These are phyloP conservation scores for Trichaptum fuscoviolaceum DNA, from an alignment of 768 basidiomycete species.

Conservation along the genomic window DNA sequence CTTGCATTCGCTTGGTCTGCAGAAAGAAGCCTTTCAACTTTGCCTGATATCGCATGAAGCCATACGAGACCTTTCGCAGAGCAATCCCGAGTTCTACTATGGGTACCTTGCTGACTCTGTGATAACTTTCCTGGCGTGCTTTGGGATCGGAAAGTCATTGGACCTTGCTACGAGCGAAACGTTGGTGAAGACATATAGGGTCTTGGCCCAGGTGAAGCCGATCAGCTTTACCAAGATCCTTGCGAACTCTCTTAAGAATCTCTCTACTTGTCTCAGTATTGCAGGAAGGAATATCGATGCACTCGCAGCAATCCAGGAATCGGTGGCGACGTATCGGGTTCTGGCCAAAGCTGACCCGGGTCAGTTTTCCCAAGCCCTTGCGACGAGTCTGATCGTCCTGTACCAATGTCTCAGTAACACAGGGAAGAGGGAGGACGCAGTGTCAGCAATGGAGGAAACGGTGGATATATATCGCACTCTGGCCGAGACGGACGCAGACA, in stretches of 20 bases:
- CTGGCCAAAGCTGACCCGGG: background rate
- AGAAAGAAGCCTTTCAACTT: background rate
- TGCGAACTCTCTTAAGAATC: conserved; percentile 8
- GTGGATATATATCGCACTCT: conserved; percentile 7
- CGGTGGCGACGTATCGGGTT: background rate
- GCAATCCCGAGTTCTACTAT: background rate
- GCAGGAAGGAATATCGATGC: conserved; percentile 2
- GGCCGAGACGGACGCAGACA: conserved; percentile 1
- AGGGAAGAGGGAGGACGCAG: conserved; percentile 8
- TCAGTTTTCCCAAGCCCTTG: conserved; percentile 1
- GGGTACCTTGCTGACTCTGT: background rate
- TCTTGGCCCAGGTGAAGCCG: conserved; percentile 8
- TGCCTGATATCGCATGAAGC: background rate
- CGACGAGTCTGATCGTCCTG: conserved; percentile 5
- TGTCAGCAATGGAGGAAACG: conserved; percentile 9
- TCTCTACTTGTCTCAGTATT: conserved; percentile 6
- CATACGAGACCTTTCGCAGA: background rate
- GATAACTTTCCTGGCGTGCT: background rate
- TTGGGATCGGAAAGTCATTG: no score
- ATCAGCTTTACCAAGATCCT: conserved; percentile 8
- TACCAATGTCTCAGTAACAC: conserved; percentile 5
- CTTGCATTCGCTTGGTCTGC: background rate
- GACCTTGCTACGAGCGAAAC: background rate
- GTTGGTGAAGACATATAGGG: conserved; percentile 7
- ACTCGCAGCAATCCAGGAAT: background rate